A percentile compares a stretch with the other conserved stretches of the same genome.
phyloP scores from a whole-genome alignment of 139 green algal genomes.

The Chlorella sorokiniana region DNA sequence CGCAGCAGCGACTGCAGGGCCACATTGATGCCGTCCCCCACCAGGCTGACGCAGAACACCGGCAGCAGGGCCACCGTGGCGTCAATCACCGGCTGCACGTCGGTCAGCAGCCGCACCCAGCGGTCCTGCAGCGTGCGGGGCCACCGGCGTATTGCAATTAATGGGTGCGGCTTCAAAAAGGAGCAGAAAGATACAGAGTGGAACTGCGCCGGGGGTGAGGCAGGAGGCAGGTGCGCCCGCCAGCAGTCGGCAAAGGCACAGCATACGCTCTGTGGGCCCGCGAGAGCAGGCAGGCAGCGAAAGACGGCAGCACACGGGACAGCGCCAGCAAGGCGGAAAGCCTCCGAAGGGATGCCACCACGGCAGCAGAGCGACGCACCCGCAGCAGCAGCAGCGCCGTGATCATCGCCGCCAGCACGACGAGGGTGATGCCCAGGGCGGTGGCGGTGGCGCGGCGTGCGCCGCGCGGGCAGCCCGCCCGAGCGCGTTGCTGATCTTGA shows the following conservation, averaged over 20 bases:
- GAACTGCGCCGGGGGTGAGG: not conserved
- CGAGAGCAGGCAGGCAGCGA: not conserved
- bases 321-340: not conserved
- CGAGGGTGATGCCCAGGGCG: not conserved
- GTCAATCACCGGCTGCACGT: not conserved
- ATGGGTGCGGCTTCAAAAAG: too few species aligned
- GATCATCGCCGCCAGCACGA: not conserved
- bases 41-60: not conserved
- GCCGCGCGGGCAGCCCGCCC: not conserved
- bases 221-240: not conserved
- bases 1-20: slow-evolving; percentile 7
- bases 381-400: not conserved
- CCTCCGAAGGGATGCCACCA: not conserved
- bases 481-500: slow-evolving; percentile 15
- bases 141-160: not conserved
- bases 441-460: slow-evolving; percentile 11
- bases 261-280: not conserved
- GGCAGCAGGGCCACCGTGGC: slow-evolving; percentile 4
- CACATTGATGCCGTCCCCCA: not conserved
- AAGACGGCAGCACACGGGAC: not conserved
- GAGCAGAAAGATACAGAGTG: not conserved
- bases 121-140: not conserved
- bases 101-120: slow-evolving; percentile 17
- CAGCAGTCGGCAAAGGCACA: not conserved
- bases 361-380: not conserved